These are phyloP conservation scores for Pseudogymnoascus verrucosus DNA, from an alignment of 2,329 filamentous ascomycete species.

Conservation along the genomic window DNA sequence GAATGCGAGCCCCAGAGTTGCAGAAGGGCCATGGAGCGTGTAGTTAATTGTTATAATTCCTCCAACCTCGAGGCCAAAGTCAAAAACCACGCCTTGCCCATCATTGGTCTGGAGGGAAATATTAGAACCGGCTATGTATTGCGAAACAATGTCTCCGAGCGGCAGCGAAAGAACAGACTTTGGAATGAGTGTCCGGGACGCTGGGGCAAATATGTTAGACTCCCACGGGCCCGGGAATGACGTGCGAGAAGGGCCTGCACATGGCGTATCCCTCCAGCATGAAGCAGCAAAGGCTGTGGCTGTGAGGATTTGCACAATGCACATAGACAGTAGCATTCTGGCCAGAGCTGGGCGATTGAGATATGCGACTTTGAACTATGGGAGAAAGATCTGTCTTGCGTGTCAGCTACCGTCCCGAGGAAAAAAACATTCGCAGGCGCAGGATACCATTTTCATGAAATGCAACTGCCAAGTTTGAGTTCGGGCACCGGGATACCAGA, in stretches of 20 bases:
- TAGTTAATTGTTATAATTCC: constrained; percentile 47
- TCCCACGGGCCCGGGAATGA: constrained; percentile 53
- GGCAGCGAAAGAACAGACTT: constrained; percentile 33
- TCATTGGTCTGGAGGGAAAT: constrained; percentile 29
- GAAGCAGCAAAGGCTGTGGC: constrained; percentile 9
- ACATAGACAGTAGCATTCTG: background rate
- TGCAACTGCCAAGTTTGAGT: background rate
- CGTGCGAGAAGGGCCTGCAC: constrained; percentile 39
- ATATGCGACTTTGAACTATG: background rate
- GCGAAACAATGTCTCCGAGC: constrained; percentile 26
- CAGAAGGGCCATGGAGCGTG: constrained; percentile 31
- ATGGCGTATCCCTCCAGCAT: constrained; percentile 50
- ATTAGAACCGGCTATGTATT: background rate
- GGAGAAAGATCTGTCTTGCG: background rate
- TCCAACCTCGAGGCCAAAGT: constrained; percentile 52
- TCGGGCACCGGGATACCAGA: background rate
- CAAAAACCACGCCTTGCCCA: constrained; percentile 46
- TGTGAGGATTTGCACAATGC: background rate
- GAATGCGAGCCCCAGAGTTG: constrained; percentile 38
- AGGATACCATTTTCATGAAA: background rate
- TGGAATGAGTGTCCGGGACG: constrained; percentile 42
- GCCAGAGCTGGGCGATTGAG: background rate
- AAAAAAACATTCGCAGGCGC: background rate
- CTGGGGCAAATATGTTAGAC: constrained; percentile 47
- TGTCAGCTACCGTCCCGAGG: background rate